These are phyloP conservation scores for Salix udensis DNA, from an alignment of 345 rosid species.

Conservation along the genomic window DNA sequence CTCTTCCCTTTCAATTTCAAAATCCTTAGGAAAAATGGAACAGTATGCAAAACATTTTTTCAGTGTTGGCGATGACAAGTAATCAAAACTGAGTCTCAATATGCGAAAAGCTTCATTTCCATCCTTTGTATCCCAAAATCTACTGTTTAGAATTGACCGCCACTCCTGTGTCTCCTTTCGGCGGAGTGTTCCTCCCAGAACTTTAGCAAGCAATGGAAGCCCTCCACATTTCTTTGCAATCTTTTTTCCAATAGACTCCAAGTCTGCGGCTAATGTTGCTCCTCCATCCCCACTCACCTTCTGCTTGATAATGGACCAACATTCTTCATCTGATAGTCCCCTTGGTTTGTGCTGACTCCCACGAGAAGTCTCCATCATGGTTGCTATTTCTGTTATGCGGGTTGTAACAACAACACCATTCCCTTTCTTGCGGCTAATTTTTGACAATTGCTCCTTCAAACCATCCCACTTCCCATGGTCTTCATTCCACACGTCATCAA, in stretches of 20 bases:
- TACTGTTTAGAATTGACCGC: slow-evolving; percentile 11
- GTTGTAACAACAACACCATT: slow-evolving; percentile 17
- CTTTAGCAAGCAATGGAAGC: background rate
- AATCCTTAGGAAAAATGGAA: background rate
- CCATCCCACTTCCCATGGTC: background rate
- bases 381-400: slow-evolving; percentile 15
- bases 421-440: background rate
- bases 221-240: too few species aligned
- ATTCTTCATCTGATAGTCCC: slow-evolving; percentile 1
- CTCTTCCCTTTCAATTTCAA: background rate
- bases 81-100: slow-evolving; percentile 5
- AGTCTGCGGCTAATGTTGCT: background rate
- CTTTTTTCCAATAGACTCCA: slow-evolving; percentile 7
- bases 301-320: slow-evolving; percentile 17
- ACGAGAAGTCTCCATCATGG: background rate
- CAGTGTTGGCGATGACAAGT: slow-evolving; percentile 2
- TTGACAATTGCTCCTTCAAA: slow-evolving; percentile 7
- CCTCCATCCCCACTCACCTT: background rate
- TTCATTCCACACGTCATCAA: slow-evolving; percentile 30
- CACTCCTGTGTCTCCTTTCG: slow-evolving; percentile 2
- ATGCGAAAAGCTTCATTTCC: too few species aligned
- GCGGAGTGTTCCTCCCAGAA: background rate
- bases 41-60: slow-evolving; percentile 12
- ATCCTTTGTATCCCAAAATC: background rate
- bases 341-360: background rate